Base-by-base conservation (phyloP, 78 protist genomes). In the Dictyostelium capitatum region DNA sequence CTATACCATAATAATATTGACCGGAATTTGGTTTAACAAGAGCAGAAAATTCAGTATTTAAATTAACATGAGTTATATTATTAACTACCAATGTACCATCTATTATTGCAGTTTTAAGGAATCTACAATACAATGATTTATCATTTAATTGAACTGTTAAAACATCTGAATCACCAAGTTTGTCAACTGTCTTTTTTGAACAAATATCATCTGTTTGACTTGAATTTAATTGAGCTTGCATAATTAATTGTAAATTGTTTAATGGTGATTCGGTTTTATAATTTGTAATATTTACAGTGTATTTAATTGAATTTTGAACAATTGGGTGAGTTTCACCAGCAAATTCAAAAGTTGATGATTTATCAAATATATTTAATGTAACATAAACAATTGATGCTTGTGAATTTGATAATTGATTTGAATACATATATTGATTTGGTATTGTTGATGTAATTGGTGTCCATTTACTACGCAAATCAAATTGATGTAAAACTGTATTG, bases 51-150 rank as follows among this genome's bases (percentile, higher is more conserved):
- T 67, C 75, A 12, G 43, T 11, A 67, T 67, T 67, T 32, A 32
- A 32, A 32, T 67, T 67, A 30, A 67, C 75, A 32, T 67, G 75
- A 11, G 43, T 32, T 67, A 67, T 11, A 32, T 25, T 25, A 6
- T 25, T 25, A 2, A 67, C 48, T 5, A 6, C 48, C 32, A 41
- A 15, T 12, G 4, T 9, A 15, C 79, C 79, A 64, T 81, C 89
- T 1, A 81, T 12, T 5, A 62, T 8, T 14, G 75, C 89, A 23
- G n/a, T 43, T 11, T 48, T 47, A 28, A 46, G 43, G 77, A 81
- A 81, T 65, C 89, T 81, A 48, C 89, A 43, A 65, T 62, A 81
- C 23, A 81, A 72, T 47, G 79, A 19, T 20, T 81, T 23, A 6
- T 81, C 43, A 48, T 65, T 69, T 1, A 81, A 15, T 43, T 43